Evolutionary conservation across 768 basidiomycete genomes (phyloP), one percentile per base, ranked within the genome.

Genomic region (Erythrobasidium yunnanense): DNA sequence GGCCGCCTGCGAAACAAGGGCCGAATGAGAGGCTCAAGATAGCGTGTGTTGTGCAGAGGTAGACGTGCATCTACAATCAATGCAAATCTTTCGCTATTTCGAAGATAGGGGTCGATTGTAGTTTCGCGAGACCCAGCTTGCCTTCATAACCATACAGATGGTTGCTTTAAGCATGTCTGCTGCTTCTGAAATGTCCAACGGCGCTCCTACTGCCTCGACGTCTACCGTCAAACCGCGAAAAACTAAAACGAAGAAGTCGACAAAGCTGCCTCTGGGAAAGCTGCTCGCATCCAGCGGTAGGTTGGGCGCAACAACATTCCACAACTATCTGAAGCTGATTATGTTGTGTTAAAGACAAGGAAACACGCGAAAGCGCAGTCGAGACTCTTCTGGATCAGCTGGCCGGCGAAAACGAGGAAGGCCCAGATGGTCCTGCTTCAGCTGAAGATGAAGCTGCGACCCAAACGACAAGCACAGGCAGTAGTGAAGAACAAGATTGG

Each of bases 281-380:
- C 87, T 87, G 74, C 83, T 97, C 49, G 91, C 90, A 20, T 90
- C 90, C 25, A 90, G 87, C 69, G 90, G 91, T 89, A 71, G 71
- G 82, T 3, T 45, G 4, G 29, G 27, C 5, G 7, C 17, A 11
- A 2, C 4, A 15, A 8, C 38, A 42, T 42, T 11, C n/a, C n/a
- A 42, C 38, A 11, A 42, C 5, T 4, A 22, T 15, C 8, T 56
- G 29, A 29, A 45, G 50, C 63, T 45, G 38, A 69, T 71, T 1
- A 2, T 35, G 34, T 22, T 42, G 55, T 11, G n/a, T 32, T 38
- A 53, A 67, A 60, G 92, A 96, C 74, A 93, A 95, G 80, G 85
- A 85, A 74, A 86, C 84, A 1, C 84, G 93, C 66, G 93, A 99
- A 78, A 88, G 86, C 74, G 93, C 93, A 0, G 82, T 95, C 68